Evolutionary conservation across 805 yeast genomes (phyloP).

Genomic region (Yarrowia yakushimensis): DNA sequence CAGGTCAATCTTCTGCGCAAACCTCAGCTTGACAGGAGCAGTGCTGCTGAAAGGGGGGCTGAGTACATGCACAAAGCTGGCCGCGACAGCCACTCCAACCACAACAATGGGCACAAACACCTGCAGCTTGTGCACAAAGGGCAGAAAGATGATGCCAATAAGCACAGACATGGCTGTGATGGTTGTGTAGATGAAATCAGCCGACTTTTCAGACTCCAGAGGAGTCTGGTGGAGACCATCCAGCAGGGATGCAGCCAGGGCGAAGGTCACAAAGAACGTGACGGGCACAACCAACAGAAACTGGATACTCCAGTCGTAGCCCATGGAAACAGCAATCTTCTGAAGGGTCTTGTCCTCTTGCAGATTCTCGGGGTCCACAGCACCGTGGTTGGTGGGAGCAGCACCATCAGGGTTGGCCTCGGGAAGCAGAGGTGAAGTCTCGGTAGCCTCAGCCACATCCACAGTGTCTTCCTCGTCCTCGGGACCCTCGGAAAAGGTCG

Average conservation of each 20-base stretch:
- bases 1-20: conserved; percentile 59
- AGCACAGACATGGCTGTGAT: conserved; percentile 40
- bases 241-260: conserved; percentile 53
- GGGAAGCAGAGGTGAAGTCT: conserved; percentile 19
- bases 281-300: conserved; percentile 66
- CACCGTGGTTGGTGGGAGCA: background rate
- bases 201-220: conserved; percentile 57
- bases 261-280: conserved; percentile 52
- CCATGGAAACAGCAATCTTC: conserved; percentile 14
- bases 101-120: conserved; percentile 46
- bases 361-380: background rate
- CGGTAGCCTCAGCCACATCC: background rate
- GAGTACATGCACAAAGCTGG: conserved; percentile 33
- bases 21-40: conserved; percentile 69
- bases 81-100: conserved; percentile 41
- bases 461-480: background rate
- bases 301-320: conserved; percentile 77
- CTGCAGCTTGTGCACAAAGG: conserved; percentile 68
- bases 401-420: conserved; percentile 21
- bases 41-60: conserved; percentile 56
- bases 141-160: conserved; percentile 52
- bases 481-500: background rate
- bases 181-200: conserved; percentile 41
- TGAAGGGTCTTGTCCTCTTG: background rate
- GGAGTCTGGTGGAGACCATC: conserved; percentile 68